Conservation (phyloP, 495 filamentous ascomycete genomes). For the Aspergillus taichungensis region DNA sequence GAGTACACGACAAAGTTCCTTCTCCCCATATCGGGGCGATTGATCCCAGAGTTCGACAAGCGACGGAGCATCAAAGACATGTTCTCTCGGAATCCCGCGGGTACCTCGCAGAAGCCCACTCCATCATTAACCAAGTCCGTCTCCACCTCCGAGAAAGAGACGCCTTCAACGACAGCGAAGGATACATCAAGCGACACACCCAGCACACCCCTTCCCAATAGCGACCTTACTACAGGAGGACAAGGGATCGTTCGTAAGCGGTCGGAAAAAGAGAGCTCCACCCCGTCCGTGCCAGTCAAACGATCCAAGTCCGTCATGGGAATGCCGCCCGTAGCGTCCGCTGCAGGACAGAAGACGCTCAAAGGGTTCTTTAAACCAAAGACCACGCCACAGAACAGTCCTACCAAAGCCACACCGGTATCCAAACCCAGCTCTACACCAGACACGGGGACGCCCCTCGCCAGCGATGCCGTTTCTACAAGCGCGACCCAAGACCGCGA, state of each 20-base stretch:
- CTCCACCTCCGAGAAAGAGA: constrained; percentile 1
- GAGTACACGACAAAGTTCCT: constrained; percentile 59
- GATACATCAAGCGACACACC: background rate
- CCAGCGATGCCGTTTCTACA: too few species aligned
- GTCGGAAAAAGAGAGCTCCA: constrained; percentile 10
- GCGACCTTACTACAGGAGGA: constrained; percentile 1
- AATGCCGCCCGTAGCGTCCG: constrained; percentile 11
- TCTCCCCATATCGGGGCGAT: constrained; percentile 66
- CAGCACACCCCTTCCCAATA: background rate
- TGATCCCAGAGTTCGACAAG: constrained; percentile 81
- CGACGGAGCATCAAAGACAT: constrained; percentile 86
- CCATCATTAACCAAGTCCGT: background rate
- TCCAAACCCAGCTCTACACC: too few species aligned
- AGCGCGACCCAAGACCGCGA: constrained; percentile 5
- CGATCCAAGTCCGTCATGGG: constrained; percentile 35
- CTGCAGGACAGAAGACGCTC: constrained; percentile 62
- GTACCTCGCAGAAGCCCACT: constrained; percentile 2
- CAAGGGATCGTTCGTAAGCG: constrained; percentile 24
- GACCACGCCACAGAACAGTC: background rate
- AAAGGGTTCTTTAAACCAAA: constrained; percentile 77
- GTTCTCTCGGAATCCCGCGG: constrained; percentile 57
- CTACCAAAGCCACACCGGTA: too few species aligned
- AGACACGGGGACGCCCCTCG: too few species aligned
- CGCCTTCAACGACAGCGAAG: background rate
- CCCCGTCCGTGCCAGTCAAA: constrained; percentile 23